Base-by-base conservation (phyloP, 2,329 filamentous ascomycete species). In the Ascocoryne sarcoides region DNA sequence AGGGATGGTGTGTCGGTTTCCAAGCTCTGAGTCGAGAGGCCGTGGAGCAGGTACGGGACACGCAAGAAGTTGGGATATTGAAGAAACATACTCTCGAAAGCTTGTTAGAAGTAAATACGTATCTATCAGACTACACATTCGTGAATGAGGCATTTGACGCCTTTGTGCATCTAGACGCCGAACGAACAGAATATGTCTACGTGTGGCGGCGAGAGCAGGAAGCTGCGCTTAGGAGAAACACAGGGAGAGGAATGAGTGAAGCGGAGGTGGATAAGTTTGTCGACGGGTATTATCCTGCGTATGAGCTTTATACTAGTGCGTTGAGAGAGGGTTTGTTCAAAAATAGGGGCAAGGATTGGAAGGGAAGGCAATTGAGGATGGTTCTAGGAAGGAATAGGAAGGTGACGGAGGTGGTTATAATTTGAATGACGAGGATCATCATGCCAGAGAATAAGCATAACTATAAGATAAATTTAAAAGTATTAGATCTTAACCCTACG, bases 1-100 rank as follows among this genome's bases (percentile, higher is more conserved):
- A 85, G 59, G 81, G 81, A 2, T 85, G 81, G 81, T 83, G 77
- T 58, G 71, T 84, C 2, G 81, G 81, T 0, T 85, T 85, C 56
- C 70, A 72, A 7, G 63, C 78, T 0, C 61, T 82, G 16, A 53
- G 65, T 14, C 60, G 67, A 1, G 50, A 58, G 0, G 63, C 63
- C 1, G 51, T 84, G 2, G 58, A 63, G 42, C 43, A 53, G 19
- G 74, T 69, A 65, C 57, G 65, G 47, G n/a, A 28, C 14, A 52
- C 59, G 57, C 14, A 14, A 2, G n/a, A 15, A 2, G 35, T 21
- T 12, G 37, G 29, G 1, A 65, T 71, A 4, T 52, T 81, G 26
- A 70, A 70, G 1, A 61, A 69, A 45, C 69, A 81, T 45, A 57
- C 65, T n/a, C 56, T 80, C 5, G 61, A 71, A 36, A 68, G 78